phyloP scores from a whole-genome alignment of 2,329 filamentous ascomycete species.

The Fusarium hainanense region DNA sequence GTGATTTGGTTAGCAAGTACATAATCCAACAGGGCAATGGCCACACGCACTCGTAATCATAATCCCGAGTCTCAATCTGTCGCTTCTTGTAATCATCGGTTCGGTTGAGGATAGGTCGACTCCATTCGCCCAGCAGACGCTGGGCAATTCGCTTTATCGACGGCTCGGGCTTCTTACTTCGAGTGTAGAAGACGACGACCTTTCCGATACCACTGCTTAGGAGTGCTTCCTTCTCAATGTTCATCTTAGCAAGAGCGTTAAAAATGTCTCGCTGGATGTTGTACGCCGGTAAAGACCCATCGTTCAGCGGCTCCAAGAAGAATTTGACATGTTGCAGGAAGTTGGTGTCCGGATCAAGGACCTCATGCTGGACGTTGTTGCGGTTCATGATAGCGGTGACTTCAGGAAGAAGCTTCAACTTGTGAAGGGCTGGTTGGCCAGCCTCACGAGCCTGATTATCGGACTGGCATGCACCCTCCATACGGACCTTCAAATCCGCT shows the following conservation, averaged over 20 bases:
- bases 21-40: neutral
- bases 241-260: constrained; percentile 79
- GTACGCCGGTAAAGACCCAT: constrained; percentile 93
- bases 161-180: constrained; percentile 88
- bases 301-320: constrained; percentile 94
- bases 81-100: constrained; percentile 96
- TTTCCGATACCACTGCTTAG: constrained; percentile 95
- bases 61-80: constrained; percentile 71
- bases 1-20: constrained; percentile 28
- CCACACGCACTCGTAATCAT: constrained; percentile 68
- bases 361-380: constrained; percentile 83
- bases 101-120: constrained; percentile 89
- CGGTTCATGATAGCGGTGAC: constrained; percentile 90
- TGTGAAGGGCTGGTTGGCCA: constrained; percentile 86
- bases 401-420: constrained; percentile 92
- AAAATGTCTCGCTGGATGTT: constrained; percentile 98
- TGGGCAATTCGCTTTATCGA: constrained; percentile 95
- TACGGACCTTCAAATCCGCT: constrained; percentile 84
- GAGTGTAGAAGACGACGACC: constrained; percentile 96
- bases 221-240: constrained; percentile 90
- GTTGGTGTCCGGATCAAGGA: constrained; percentile 95
- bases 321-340: constrained; percentile 95
- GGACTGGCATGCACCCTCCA: constrained; percentile 88
- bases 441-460: constrained; percentile 86
- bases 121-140: constrained; percentile 94